Percentiles rank a stretch among this genome's conserved stretches.
These are phyloP conservation scores for Diospyros kaki DNA, from an alignment of 148 eudicot species.

Conservation along the genomic window DNA sequence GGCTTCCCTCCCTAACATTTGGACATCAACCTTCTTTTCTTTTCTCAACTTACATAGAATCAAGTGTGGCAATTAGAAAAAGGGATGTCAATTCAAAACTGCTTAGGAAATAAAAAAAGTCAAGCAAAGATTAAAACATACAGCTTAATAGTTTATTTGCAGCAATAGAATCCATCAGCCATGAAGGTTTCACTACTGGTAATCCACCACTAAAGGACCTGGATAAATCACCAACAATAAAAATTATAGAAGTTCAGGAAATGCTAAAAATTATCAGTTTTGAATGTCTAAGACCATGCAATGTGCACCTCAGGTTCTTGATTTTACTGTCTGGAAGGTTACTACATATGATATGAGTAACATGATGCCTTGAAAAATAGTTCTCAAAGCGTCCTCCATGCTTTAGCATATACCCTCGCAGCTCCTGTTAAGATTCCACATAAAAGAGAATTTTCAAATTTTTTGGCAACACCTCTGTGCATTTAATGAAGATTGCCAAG, in stretches of 20 bases:
- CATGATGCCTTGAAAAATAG: slow-evolving; percentile 86
- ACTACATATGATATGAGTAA: slow-evolving; percentile 90
- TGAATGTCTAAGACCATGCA: neutral
- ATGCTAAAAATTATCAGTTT: neutral
- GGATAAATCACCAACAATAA: slow-evolving; percentile 13
- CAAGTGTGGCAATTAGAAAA: neutral
- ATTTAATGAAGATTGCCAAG: neutral
- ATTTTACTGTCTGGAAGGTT: slow-evolving; percentile 91
- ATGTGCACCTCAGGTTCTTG: slow-evolving; percentile 71
- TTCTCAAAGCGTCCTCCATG: slow-evolving; percentile 88
- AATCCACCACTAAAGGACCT: slow-evolving; percentile 94
- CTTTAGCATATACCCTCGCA: slow-evolving; percentile 80
- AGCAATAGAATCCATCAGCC: slow-evolving; percentile 80
- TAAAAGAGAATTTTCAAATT: neutral
- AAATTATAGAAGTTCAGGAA: neutral
- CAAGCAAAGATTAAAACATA: slow-evolving; percentile 31
- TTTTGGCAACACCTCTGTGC: neutral
- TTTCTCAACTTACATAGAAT: neutral
- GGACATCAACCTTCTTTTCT: slow-evolving; percentile 1
- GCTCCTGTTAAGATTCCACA: slow-evolving; percentile 40
- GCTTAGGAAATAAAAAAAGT: neutral
- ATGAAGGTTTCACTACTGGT: slow-evolving; percentile 85
- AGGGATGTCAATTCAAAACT: neutral
- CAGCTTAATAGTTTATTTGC: slow-evolving; percentile 74
- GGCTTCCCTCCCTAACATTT: neutral